Evolutionary conservation across 768 basidiomycete genomes (phyloP).

Genomic region (Suillus weaverae): DNA sequence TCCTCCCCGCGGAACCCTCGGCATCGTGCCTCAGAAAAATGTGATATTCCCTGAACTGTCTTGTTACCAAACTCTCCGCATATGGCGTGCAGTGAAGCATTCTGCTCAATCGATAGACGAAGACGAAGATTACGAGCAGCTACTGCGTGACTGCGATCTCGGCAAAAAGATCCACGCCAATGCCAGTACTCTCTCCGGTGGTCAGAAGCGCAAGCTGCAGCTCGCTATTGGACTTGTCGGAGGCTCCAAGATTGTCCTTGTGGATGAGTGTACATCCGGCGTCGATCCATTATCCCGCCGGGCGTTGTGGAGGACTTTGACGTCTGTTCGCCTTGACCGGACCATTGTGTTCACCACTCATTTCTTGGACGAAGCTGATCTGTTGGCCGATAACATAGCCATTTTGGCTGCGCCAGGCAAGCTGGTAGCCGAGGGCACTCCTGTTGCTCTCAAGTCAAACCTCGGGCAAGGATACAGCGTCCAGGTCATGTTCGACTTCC

Average conservation of each 20-base stretch:
- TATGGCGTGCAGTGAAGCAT: conserved; percentile 75
- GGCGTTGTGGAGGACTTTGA: conserved; percentile 75
- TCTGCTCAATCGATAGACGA: conserved; percentile 39
- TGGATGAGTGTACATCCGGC: conserved; percentile 75
- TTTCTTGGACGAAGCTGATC: conserved; percentile 78
- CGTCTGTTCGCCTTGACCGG: conserved; percentile 61
- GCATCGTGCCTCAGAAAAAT: conserved; percentile 83
- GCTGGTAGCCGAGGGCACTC: conserved; percentile 70
- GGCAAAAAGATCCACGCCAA: conserved; percentile 67
- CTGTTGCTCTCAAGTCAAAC: conserved; percentile 67
- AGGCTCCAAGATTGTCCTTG: conserved; percentile 67
- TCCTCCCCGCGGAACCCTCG: conserved; percentile 65
- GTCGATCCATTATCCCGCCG: conserved; percentile 80
- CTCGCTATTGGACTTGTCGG: conserved; percentile 79
- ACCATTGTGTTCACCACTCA: conserved; percentile 81
- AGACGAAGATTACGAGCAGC: conserved; percentile 61
- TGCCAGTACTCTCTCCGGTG: conserved; percentile 68
- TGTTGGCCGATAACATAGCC: conserved; percentile 74
- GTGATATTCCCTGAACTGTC: conserved; percentile 77
- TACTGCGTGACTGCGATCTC: conserved; percentile 75
- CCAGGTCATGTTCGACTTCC: conserved; percentile 47
- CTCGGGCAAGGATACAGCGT: conserved; percentile 74
- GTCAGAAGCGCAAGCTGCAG: conserved; percentile 82
- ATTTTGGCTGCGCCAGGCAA: conserved; percentile 76
- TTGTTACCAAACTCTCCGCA: conserved; percentile 68